phyloP scores from a whole-genome alignment of 495 filamentous ascomycete genomes.

The Alectoria sarmentosa region DNA sequence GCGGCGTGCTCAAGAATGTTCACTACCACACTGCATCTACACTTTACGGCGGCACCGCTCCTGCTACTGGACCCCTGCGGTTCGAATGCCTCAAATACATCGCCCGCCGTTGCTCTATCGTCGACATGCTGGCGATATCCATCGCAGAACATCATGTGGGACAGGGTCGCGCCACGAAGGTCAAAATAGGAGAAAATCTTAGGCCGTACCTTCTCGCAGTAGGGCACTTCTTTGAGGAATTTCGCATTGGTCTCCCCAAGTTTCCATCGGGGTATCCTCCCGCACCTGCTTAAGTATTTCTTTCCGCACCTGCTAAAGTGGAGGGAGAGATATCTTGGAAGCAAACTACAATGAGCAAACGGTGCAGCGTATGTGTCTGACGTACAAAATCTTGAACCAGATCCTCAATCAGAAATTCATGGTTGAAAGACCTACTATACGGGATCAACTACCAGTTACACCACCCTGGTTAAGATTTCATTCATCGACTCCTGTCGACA shows the following conservation, averaged over 20 bases:
- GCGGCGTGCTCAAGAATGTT: not conserved
- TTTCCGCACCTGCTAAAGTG: rapidly evolving
- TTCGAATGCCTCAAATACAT: not conserved
- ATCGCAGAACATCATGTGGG: not conserved
- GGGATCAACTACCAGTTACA: too few relatives aligned
- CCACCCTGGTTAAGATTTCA: too few relatives aligned
- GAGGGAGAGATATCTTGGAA: not conserved
- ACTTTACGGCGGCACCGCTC: not conserved
- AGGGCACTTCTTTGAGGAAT: not conserved
- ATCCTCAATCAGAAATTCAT: not conserved
- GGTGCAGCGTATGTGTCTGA: not conserved
- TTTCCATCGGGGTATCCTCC: not conserved
- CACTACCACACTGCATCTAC: not conserved
- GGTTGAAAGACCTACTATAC: not conserved
- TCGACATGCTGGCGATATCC: not conserved
- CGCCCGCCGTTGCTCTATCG: not conserved
- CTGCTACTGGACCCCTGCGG: not conserved
- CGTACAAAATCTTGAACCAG: not conserved
- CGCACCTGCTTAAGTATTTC: not conserved
- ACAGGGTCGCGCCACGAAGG: not conserved
- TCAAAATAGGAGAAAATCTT: not conserved
- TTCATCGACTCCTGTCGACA: not conserved
- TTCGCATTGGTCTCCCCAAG: not conserved
- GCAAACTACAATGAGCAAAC: not conserved
- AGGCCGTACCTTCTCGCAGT: not conserved